Percentiles rank a stretch among this genome's conserved stretches.
Evolutionary conservation across 331 rosid genomes (phyloP).

Genomic region (Prunus yedoensis): DNA sequence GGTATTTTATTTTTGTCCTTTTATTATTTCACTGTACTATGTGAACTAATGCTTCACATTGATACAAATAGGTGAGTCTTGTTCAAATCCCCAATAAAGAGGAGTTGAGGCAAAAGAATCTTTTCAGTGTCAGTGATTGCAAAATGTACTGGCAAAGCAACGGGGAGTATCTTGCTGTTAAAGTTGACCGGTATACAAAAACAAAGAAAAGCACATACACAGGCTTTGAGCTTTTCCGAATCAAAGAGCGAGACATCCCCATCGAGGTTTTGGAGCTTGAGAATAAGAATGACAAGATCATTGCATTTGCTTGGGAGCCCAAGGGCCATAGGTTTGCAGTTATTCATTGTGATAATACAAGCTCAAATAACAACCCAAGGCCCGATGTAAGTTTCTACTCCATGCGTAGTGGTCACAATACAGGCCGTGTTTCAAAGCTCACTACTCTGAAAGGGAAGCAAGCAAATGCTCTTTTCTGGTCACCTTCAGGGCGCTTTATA

Average conservation of each 20-base stretch:
- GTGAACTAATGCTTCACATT: constrained; percentile 5
- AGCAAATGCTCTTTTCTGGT: constrained; percentile 93
- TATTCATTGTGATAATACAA: constrained; percentile 64
- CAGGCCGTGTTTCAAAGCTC: constrained; percentile 77
- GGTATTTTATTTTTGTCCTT: background rate
- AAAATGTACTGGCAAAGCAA: constrained; percentile 91
- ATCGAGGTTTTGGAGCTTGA: constrained; percentile 91
- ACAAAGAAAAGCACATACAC: constrained; percentile 85
- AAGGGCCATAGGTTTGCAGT: constrained; percentile 85
- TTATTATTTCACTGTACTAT: background rate
- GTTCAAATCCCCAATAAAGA: constrained; percentile 81
- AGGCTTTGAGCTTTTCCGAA: constrained; percentile 85
- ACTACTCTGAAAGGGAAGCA: constrained; percentile 82
- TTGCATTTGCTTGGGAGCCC: constrained; percentile 95
- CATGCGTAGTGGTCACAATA: constrained; percentile 60
- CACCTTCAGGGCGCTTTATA: constrained; percentile 74
- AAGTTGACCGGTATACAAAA: constrained; percentile 83
- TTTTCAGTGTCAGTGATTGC: constrained; percentile 89
- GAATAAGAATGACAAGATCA: constrained; percentile 85
- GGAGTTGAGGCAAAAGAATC: constrained; percentile 83
- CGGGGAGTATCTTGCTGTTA: constrained; percentile 88
- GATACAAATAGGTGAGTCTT: constrained; percentile 63
- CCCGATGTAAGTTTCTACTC: constrained; percentile 83
- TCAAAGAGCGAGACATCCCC: constrained; percentile 82
- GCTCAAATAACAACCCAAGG: constrained; percentile 48